These are phyloP conservation scores for Drosera spatulata DNA, from an alignment of 179 eudicot genomes.

Conservation along the genomic window DNA sequence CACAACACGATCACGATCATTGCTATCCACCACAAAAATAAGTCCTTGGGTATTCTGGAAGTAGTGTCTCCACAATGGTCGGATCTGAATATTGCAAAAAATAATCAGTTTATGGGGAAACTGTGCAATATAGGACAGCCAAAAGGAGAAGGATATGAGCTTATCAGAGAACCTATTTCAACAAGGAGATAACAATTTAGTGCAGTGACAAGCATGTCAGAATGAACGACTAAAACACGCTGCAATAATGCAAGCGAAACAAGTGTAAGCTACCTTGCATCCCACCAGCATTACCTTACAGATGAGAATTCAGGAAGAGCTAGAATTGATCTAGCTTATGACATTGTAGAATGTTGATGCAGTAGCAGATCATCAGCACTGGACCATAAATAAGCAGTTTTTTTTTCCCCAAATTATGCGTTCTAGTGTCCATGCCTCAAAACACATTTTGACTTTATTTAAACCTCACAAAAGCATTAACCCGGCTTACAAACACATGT, in stretches of 20 bases:
- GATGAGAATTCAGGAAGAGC: conserved; percentile 7
- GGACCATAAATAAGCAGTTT: conserved; percentile 29
- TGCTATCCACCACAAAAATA: conserved; percentile 36
- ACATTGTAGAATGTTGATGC: conserved; percentile 26
- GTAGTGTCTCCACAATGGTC: conserved; percentile 7
- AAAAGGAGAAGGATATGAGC: background rate
- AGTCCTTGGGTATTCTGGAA: conserved; percentile 9
- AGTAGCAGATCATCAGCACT: conserved; percentile 19
- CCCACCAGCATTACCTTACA: background rate
- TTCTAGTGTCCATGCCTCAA: background rate
- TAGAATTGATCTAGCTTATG: conserved; percentile 20
- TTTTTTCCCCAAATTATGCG: background rate
- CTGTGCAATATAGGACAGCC: background rate
- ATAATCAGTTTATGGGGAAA: background rate
- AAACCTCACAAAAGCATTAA: background rate
- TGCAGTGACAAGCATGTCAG: background rate
- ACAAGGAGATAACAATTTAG: no score
- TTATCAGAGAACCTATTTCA: background rate
- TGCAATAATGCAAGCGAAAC: conserved; percentile 4
- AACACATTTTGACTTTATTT: background rate
- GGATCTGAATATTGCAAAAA: background rate
- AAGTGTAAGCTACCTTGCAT: background rate
- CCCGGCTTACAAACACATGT: background rate
- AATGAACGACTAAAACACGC: background rate
- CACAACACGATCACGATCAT: conserved; percentile 11